A percentile compares a stretch with the other conserved stretches of the same genome.
Evolutionary conservation across 257 asterid species (phyloP).

Genomic region (Salvia splendens): DNA sequence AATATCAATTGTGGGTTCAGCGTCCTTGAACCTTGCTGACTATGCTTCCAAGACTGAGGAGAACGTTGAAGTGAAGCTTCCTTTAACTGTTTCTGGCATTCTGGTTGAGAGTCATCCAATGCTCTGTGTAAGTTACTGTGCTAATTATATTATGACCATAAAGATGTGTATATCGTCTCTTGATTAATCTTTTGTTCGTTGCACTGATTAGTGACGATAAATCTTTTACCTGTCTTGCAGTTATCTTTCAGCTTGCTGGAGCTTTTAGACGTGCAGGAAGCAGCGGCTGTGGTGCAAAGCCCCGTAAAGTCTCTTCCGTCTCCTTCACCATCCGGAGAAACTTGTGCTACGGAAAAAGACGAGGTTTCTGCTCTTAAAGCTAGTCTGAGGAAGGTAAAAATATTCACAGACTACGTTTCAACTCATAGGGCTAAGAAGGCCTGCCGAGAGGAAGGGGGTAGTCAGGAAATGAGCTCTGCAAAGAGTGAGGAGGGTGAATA

Average conservation of each 20-base stretch:
- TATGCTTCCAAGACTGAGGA: constrained; percentile 64
- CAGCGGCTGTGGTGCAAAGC: constrained; percentile 50
- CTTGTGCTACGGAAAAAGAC: constrained; percentile 61
- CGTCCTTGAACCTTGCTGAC: constrained; percentile 74
- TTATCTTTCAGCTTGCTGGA: constrained; percentile 66
- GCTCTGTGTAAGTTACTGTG: constrained; percentile 56
- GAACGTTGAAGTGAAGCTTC: constrained; percentile 55
- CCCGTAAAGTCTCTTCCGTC: constrained; percentile 51
- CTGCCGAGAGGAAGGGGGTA: constrained; percentile 79
- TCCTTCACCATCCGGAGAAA: constrained; percentile 54
- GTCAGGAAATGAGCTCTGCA: constrained; percentile 67
- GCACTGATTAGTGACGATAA: constrained; percentile 5
- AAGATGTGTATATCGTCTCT: not conserved
- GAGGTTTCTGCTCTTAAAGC: constrained; percentile 95
- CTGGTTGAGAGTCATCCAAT: constrained; percentile 46
- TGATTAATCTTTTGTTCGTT: not conserved
- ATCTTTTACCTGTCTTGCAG: constrained; percentile 46
- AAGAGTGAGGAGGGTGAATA: constrained; percentile 92
- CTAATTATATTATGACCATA: constrained; percentile 18
- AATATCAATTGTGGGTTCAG: constrained; percentile 58
- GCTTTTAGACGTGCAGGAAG: constrained; percentile 54
- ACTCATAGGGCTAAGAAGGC: constrained; percentile 80
- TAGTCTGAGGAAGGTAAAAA: constrained; percentile 81
- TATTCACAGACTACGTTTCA: constrained; percentile 76
- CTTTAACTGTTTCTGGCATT: constrained; percentile 56